A percentile compares a stretch with the other conserved stretches of the same genome.
These are phyloP conservation scores for Ajuga chamaepitys DNA, from an alignment of 257 asterid species.

Conservation along the genomic window DNA sequence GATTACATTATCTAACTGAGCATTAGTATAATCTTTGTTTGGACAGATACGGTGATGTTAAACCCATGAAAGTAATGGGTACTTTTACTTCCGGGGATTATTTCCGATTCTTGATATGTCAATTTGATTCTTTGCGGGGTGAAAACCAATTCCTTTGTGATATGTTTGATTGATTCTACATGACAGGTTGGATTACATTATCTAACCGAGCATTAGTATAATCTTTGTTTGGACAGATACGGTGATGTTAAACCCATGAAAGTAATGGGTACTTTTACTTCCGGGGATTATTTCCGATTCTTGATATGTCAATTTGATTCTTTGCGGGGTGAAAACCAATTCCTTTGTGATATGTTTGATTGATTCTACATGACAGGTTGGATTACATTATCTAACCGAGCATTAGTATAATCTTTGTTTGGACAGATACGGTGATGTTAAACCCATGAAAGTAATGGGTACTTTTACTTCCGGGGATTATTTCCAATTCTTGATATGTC, in stretches of 20 bases:
- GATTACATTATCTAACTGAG: no score
- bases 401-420: not conserved
- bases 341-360: not conserved
- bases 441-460: conserved; percentile 10
- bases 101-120: not conserved
- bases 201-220: no score
- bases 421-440: conserved; percentile 6
- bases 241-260: conserved; percentile 4
- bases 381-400: not conserved
- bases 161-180: no score
- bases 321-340: not conserved
- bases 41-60: no score
- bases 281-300: not conserved
- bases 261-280: conserved; percentile 8
- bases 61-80: conserved; percentile 8
- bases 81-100: conserved; percentile 1
- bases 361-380: conserved; percentile 4
- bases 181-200: no score
- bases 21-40: no score
- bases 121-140: not conserved
- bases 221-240: no score
- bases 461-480: not conserved
- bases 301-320: not conserved
- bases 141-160: not conserved
- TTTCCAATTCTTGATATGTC: not conserved